Percentiles rank a stretch among this genome's conserved stretches.
phyloP scores from a whole-genome alignment of 1,284 basidiomycete genomes.

The Binderoboletus segoi region DNA sequence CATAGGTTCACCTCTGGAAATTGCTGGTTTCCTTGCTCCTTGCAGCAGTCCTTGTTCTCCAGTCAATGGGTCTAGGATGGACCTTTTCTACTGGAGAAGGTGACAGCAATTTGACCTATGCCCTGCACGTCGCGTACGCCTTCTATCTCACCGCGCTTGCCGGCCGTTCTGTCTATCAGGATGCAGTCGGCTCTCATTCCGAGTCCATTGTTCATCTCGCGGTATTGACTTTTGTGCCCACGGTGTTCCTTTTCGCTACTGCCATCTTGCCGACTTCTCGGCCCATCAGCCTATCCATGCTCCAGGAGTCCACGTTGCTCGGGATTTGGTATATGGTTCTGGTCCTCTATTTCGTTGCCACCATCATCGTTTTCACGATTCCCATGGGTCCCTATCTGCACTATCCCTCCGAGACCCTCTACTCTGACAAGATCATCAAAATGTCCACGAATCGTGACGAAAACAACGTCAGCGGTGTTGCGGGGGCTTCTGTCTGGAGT shows the following conservation, averaged over 20 bases:
- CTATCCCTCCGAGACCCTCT: slow-evolving; percentile 71
- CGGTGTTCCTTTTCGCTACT: slow-evolving; percentile 49
- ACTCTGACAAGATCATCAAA: slow-evolving; percentile 68
- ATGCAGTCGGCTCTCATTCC: slow-evolving; percentile 54
- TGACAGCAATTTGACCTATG: slow-evolving; percentile 41
- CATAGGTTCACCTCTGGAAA: slow-evolving; percentile 61
- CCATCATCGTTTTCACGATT: slow-evolving; percentile 56
- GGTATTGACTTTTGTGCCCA: slow-evolving; percentile 55
- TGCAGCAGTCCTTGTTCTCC: slow-evolving; percentile 48
- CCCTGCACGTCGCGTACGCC: slow-evolving; percentile 59
- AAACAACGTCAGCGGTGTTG: slow-evolving; percentile 68
- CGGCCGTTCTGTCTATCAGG: slow-evolving; percentile 54
- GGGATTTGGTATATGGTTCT: slow-evolving; percentile 30
- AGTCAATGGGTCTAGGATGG: slow-evolving; percentile 58
- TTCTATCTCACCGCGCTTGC: slow-evolving; percentile 62
- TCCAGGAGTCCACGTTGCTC: slow-evolving; percentile 13
- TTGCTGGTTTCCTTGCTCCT: slow-evolving; percentile 49
- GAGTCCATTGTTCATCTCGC: slow-evolving; percentile 69
- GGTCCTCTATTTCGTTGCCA: slow-evolving; percentile 29
- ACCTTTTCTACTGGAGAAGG: slow-evolving; percentile 42
- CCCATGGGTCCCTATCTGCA: slow-evolving; percentile 75
- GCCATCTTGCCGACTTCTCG: slow-evolving; percentile 55
- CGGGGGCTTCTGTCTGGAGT: slow-evolving; percentile 40
- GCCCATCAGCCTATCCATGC: slow-evolving; percentile 14
- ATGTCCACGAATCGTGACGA: slow-evolving; percentile 55